These are phyloP conservation scores for Fomitopsis pinicola DNA, from an alignment of 1,284 basidiomycete species.

Conservation along the genomic window DNA sequence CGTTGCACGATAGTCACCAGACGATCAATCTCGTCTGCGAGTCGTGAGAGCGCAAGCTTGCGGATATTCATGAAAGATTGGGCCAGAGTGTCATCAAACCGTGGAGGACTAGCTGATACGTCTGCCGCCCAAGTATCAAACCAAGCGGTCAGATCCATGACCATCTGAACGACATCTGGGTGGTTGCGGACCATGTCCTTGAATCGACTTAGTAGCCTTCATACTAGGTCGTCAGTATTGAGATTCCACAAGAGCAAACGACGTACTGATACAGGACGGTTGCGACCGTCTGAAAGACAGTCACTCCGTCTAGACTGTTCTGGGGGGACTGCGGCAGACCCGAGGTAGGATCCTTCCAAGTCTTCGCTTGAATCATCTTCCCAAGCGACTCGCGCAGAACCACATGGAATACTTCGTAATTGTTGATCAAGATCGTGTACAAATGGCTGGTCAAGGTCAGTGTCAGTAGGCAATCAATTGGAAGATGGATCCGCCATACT, in stretches of 20 bases:
- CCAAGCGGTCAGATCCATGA: constrained; percentile 40
- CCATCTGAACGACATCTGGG: constrained; percentile 36
- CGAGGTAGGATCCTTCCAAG: constrained; percentile 33
- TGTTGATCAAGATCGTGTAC: constrained; percentile 51
- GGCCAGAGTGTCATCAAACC: constrained; percentile 31
- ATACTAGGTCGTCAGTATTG: background rate
- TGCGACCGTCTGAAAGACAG: constrained; percentile 44
- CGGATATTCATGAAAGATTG: constrained; percentile 22
- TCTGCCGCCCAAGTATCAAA: constrained; percentile 43
- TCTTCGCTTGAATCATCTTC: constrained; percentile 29
- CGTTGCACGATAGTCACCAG: constrained; percentile 43
- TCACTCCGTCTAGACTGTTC: constrained; percentile 14
- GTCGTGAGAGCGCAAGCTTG: constrained; percentile 34
- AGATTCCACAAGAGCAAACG: background rate
- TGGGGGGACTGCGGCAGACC: constrained; percentile 22
- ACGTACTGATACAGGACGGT: constrained; percentile 49
- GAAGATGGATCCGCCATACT: constrained; percentile 36
- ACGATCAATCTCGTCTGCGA: constrained; percentile 39
- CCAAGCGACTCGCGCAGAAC: constrained; percentile 42
- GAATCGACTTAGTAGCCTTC: constrained; percentile 56
- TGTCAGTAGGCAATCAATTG: background rate
- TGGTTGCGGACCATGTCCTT: constrained; percentile 46
- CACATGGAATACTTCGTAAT: constrained; percentile 26
- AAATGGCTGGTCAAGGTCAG: constrained; percentile 37
- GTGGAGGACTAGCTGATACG: constrained; percentile 32